Evolutionary conservation across 495 filamentous ascomycete species (phyloP).

Genomic region (Astrocystis sublimbata): DNA sequence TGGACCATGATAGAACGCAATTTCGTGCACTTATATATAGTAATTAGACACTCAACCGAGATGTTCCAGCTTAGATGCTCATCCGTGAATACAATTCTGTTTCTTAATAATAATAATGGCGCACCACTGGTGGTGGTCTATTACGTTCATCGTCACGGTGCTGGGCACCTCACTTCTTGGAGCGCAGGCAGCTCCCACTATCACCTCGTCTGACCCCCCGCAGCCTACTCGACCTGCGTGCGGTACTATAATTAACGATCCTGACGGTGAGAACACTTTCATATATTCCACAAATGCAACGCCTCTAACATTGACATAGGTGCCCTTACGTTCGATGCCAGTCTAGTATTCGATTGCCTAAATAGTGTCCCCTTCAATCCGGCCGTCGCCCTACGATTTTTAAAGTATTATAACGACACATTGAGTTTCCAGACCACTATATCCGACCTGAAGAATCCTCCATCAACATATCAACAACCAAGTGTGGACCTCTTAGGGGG

Average conservation of each 20-base stretch:
- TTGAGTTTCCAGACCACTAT: slow-evolving; percentile 60
- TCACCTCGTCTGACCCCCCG: neutral
- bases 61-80: neutral
- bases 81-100: neutral
- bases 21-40: neutral
- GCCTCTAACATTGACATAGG: neutral
- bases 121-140: slow-evolving; percentile 2
- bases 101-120: slow-evolving; percentile 11
- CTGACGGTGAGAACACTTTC: neutral
- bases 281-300: neutral
- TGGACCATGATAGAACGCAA: neutral
- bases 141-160: neutral
- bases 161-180: neutral
- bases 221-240: neutral
- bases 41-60: neutral
- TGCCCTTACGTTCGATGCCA: slow-evolving; percentile 34
- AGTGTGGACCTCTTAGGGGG: slow-evolving; percentile 50
- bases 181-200: neutral
- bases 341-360: slow-evolving; percentile 54
- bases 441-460: slow-evolving; percentile 57
- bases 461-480: slow-evolving; percentile 56
- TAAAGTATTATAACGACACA: slow-evolving; percentile 56
- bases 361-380: slow-evolving; percentile 57
- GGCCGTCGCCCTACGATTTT: slow-evolving; percentile 50
- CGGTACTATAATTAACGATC: neutral